Evolutionary conservation across 768 basidiomycete genomes (phyloP), one percentile per base, ranked within the genome.

Genomic region (Pseudohyphozyma bogoriensis): DNA sequence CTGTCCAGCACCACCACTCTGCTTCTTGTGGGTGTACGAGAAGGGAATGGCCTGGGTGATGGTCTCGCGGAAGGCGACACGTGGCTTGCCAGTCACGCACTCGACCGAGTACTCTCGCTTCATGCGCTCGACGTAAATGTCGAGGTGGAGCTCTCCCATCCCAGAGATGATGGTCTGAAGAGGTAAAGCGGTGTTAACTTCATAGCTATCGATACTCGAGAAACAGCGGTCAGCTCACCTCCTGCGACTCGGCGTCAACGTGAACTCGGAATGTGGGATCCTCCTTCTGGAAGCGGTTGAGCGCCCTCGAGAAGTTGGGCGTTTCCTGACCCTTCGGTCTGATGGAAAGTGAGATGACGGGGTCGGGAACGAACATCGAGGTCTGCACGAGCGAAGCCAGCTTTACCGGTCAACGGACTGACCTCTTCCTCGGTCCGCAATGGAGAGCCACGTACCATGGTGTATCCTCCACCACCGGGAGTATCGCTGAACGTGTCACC

Each of bases 111-210:
- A 99, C 75, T 99, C 95, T 55, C 95, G 87, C 68, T 84, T 85
- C 91, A 99, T 96, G 42, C 95, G 89, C 73, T 99, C 95, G 62
- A 96, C 91, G 76, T 99, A 97, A 71, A 99, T 93, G 71, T 99
- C 95, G 28, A 99, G 81, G 72, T 99, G 95, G 22, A 99, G 82
- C 74, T 99, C 95, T 29, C 95, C 95, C 95, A 99, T 99, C 26
- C 95, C 95, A 33, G 92, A 96, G 66, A 99, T 96, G 74, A 99
- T 97, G 20, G 93, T 97, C 88, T 91, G 66, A 22, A 44, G 24
- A 29, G n/a, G 50, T 20, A 4, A 56, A 45, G 40, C 22, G 35
- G 37, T n/a, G 40, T 28, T 2, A 55, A 51, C n/a, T n/a, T n/a
- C n/a, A n/a, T 1, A 13, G n/a, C 12, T 11, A 22, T 9, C 24